Conservation (phyloP, 257 asterid species). For the Nicotiana noctiflora region DNA sequence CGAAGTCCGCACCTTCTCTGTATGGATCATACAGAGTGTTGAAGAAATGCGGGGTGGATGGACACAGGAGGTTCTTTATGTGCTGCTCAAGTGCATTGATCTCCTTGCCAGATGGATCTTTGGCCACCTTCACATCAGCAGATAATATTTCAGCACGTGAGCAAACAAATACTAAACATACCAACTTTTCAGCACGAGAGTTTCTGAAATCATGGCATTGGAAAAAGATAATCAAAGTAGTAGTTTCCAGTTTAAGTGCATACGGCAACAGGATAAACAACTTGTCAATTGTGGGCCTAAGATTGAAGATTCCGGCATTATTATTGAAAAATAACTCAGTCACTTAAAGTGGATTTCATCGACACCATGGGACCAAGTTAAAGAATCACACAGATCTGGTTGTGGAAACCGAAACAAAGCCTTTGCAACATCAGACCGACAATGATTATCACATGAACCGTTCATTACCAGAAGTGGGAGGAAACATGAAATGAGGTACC, state of each 20-base stretch:
- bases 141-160: background rate
- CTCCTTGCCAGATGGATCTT: slow-evolving; percentile 63
- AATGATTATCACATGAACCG: background rate
- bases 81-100: slow-evolving; percentile 84
- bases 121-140: slow-evolving; percentile 48
- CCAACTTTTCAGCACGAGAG: background rate
- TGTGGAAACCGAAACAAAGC: background rate
- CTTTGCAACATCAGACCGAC: background rate
- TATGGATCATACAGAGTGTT: slow-evolving; percentile 80
- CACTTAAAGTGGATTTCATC: background rate
- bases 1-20: slow-evolving; percentile 71
- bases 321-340: background rate
- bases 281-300: too few relatives aligned
- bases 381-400: background rate
- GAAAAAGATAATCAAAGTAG: background rate
- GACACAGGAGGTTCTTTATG: slow-evolving; percentile 55
- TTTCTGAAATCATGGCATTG: background rate
- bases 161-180: background rate
- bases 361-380: background rate
- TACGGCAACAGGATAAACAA: background rate
- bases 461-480: too few relatives aligned
- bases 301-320: background rate
- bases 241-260: background rate
- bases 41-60: slow-evolving; percentile 72
- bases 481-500: background rate